Percentiles rank a stretch among this genome's conserved stretches.
These are phyloP conservation scores for Myxozyma geophila DNA, from an alignment of 805 yeast species.

Conservation along the genomic window DNA sequence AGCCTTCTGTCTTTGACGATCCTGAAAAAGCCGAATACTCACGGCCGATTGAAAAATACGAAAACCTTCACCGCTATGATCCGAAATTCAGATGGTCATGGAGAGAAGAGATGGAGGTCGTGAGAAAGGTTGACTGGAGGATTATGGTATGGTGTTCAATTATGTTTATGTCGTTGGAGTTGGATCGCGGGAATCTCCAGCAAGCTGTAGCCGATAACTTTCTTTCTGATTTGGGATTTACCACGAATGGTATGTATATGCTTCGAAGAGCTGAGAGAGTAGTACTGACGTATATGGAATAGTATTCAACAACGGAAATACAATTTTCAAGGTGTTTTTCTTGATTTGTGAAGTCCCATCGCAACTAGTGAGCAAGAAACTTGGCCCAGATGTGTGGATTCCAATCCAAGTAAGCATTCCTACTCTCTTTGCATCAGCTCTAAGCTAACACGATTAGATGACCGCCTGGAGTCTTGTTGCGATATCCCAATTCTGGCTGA, in stretches of 20 bases:
- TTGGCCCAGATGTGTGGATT: constrained; percentile 68
- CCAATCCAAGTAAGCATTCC: constrained; percentile 51
- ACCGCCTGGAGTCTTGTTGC: constrained; percentile 60
- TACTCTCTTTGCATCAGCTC: neutral
- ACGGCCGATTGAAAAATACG: constrained; percentile 31
- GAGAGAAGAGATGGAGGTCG: constrained; percentile 55
- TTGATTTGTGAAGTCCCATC: constrained; percentile 66
- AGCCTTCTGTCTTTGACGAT: constrained; percentile 37
- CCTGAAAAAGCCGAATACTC: constrained; percentile 29
- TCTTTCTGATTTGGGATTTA: constrained; percentile 54
- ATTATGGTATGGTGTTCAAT: constrained; percentile 60
- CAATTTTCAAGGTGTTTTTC: constrained; percentile 58
- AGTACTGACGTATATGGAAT: neutral
- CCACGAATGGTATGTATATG: constrained; percentile 49
- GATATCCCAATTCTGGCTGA: constrained; percentile 54
- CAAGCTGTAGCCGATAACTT: constrained; percentile 62
- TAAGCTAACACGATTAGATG: constrained; percentile 40
- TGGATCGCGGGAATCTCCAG: constrained; percentile 60
- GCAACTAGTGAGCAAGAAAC: constrained; percentile 63
- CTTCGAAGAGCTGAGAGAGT: neutral
- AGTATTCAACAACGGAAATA: constrained; percentile 42
- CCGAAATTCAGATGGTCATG: constrained; percentile 61
- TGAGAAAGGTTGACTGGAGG: constrained; percentile 57
- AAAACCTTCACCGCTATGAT: constrained; percentile 53
- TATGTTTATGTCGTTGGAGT: constrained; percentile 60